Evolutionary conservation across 768 basidiomycete genomes (phyloP).

Genomic region (Hericium coralloides): DNA sequence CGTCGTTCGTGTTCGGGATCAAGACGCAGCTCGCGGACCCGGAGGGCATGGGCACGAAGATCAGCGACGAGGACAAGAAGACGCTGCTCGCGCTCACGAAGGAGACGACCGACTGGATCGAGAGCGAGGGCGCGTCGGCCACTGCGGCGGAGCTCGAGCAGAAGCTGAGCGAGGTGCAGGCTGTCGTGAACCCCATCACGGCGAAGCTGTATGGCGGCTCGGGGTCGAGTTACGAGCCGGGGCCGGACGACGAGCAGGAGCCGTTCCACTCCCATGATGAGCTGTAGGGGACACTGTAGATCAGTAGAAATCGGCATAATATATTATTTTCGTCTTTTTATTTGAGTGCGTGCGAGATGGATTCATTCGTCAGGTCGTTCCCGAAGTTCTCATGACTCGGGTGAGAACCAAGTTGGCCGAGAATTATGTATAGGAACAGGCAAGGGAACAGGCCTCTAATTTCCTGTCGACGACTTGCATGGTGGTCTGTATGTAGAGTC

Average conservation of each 20-base stretch:
- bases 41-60: slow-evolving; percentile 86
- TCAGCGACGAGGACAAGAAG: slow-evolving; percentile 77
- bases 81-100: slow-evolving; percentile 73
- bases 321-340: too few species aligned
- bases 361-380: too few species aligned
- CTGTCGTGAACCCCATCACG: slow-evolving; percentile 37
- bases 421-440: too few species aligned
- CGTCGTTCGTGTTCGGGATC: slow-evolving; percentile 77
- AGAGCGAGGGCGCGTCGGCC: slow-evolving; percentile 69
- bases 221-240: slow-evolving; percentile 14
- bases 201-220: slow-evolving; percentile 28
- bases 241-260: slow-evolving; percentile 29
- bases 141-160: slow-evolving; percentile 87
- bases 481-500: too few species aligned
- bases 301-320: too few species aligned
- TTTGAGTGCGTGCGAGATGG: too few species aligned
- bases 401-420: too few species aligned
- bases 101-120: slow-evolving; percentile 89
- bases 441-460: too few species aligned
- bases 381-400: too few species aligned
- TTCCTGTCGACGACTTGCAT: too few species aligned
- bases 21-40: slow-evolving; percentile 82
- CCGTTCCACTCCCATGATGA: slow-evolving; percentile 35
- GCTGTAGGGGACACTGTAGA: slow-evolving; percentile 20
- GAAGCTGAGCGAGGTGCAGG: slow-evolving; percentile 48